Evolutionary conservation across 2,329 filamentous ascomycete species (phyloP).

Genomic region (Bipolaris zeicola): DNA sequence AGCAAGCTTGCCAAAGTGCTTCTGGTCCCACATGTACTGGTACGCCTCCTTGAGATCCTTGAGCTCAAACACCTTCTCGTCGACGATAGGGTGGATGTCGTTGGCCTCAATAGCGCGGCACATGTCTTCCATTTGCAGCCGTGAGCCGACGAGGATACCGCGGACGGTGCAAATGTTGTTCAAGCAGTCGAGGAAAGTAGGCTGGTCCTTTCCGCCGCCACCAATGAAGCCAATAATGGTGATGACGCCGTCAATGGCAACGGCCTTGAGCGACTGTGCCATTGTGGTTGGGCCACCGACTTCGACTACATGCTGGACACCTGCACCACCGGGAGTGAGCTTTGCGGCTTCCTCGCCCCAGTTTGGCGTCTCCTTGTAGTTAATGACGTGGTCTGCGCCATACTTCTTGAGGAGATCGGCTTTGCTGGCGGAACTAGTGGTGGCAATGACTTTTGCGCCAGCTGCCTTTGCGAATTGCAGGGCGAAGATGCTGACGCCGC

Average conservation of each 20-base stretch:
- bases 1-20: constrained; percentile 48
- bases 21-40: constrained; percentile 57
- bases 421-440: constrained; percentile 60
- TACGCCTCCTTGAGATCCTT: constrained; percentile 59
- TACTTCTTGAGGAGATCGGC: constrained; percentile 56
- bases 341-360: constrained; percentile 62
- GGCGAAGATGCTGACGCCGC: constrained; percentile 70
- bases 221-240: constrained; percentile 64
- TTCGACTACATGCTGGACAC: constrained; percentile 68
- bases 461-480: constrained; percentile 62
- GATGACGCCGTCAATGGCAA: constrained; percentile 60
- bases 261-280: constrained; percentile 56
- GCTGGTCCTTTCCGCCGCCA: constrained; percentile 55
- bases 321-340: constrained; percentile 58
- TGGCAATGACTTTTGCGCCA: constrained; percentile 63
- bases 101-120: constrained; percentile 63
- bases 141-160: constrained; percentile 62
- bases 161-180: constrained; percentile 58
- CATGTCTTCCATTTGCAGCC: constrained; percentile 65
- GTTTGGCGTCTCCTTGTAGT: constrained; percentile 59
- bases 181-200: constrained; percentile 59
- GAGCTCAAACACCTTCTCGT: constrained; percentile 62
- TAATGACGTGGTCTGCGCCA: constrained; percentile 63
- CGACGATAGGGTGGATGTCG: constrained; percentile 64
- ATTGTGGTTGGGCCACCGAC: constrained; percentile 70